Conservation (phyloP, 768 basidiomycete genomes). For the Kwoniella sp. region DNA sequence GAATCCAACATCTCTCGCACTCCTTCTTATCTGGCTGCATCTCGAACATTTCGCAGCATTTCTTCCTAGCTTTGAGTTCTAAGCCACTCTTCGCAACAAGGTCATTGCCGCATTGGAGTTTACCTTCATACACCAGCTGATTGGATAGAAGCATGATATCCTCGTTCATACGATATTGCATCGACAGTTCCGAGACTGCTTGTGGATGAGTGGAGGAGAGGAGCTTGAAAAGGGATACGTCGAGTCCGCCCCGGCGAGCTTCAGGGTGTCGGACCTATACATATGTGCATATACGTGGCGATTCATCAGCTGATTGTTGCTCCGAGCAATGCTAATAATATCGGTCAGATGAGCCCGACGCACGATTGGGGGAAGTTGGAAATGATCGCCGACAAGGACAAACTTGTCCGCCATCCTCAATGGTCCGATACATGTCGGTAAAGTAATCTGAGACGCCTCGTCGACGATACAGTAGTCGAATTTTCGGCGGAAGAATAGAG, state of each 20-base stretch:
- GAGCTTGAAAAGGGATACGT: constrained; percentile 82
- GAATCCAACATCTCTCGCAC: constrained; percentile 69
- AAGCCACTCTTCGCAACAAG: constrained; percentile 67
- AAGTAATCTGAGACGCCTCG: constrained; percentile 95
- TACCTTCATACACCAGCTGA: constrained; percentile 75
- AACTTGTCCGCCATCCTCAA: constrained; percentile 86
- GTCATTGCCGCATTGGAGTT: constrained; percentile 76
- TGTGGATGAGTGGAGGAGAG: constrained; percentile 84
- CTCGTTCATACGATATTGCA: constrained; percentile 95
- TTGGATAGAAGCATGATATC: constrained; percentile 94
- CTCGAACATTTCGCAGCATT: constrained; percentile 35
- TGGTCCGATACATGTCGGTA: constrained; percentile 93
- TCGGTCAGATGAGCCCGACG: too few species aligned
- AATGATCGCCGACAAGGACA: constrained; percentile 94
- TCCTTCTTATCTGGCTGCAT: constrained; percentile 7
- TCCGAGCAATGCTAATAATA: neutral
- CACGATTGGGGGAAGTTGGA: constrained; percentile 92
- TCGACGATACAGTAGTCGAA: constrained; percentile 99
- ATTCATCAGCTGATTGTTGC: neutral
- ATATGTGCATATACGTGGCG: neutral
- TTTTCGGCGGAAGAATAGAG: constrained; percentile 76
- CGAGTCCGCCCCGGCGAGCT: constrained; percentile 82
- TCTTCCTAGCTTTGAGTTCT: constrained; percentile 60
- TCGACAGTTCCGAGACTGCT: constrained; percentile 78
- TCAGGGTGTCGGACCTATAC: constrained; percentile 73